Base-by-base conservation (phyloP, 2,329 filamentous ascomycete genomes). In the Paecilomyces fulvus region DNA sequence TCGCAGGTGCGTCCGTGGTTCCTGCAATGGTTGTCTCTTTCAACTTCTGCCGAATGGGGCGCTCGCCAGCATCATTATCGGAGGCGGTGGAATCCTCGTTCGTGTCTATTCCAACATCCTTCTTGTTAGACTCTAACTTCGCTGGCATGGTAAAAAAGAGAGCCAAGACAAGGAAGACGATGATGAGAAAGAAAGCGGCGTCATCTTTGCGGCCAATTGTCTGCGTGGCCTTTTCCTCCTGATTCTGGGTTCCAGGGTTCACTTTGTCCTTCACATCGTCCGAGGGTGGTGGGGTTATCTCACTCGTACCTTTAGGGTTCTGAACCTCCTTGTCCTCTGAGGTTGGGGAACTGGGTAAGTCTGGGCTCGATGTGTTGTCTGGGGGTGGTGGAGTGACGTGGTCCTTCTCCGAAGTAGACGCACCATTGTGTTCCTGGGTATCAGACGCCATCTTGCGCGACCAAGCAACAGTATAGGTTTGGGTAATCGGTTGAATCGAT, bases 1-100 rank as follows among this genome's bases (percentile, higher is more conserved):
- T 59, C 31, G 56, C 54, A 8, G 59, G 55, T n/a, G 57, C 53
- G 30, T 59, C 51, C 8, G 51, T 14, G 30, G 55, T 61, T 17
- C 75, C 71, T 43, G 78, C 79, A 56, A 86, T 83, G n/a, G 80
- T 77, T 3, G 83, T 83, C 63, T 85, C 80, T 68, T 83, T 80
- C 55, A 86, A 72, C 69, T 84, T 82, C 66, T 85, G 79, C 57
- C 83, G 75, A 37, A 84, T 80, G 8, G 81, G 81, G 58, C n/a
- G n/a, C n/a, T n/a, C n/a, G n/a, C n/a, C n/a, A n/a, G 77, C 64
- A 37, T 74, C 73, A 59, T 73, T 71, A 60, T 73, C 72, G 31
- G 67, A 72, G 49, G 59, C 60, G 55, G 66, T 67, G 57, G 59
- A 60, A 50, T 65, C 61, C 49, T 67, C 63, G 37, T 62, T 59